Conservation (phyloP, 1,284 basidiomycete genomes). For the Tilletiopsis washingtonensis region DNA sequence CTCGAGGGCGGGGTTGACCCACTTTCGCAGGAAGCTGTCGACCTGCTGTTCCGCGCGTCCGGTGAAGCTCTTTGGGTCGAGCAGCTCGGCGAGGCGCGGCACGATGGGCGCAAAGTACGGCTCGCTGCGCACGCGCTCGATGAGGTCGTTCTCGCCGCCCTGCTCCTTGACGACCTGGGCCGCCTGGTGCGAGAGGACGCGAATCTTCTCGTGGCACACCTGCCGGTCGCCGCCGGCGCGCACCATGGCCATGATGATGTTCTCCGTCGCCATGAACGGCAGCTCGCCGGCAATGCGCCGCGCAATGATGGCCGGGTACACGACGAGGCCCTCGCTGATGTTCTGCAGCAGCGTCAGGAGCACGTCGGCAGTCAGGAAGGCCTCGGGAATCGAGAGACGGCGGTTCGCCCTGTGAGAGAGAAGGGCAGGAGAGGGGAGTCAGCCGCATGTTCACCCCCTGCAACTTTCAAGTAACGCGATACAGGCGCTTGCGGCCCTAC, state of each 20-base stretch:
- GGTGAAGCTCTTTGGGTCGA: constrained; percentile 33
- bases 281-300: constrained; percentile 87
- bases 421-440: background rate
- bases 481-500: too few species aligned
- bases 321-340: constrained; percentile 91
- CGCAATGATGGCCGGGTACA: constrained; percentile 91
- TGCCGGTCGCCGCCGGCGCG: constrained; percentile 89
- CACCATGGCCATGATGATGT: constrained; percentile 98
- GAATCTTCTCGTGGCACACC: constrained; percentile 89
- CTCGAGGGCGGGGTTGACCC: constrained; percentile 77
- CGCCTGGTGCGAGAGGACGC: constrained; percentile 94
- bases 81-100: constrained; percentile 49
- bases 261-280: constrained; percentile 92
- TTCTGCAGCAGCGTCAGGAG: constrained; percentile 92
- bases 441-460: too few species aligned
- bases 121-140: constrained; percentile 69
- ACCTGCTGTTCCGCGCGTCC: constrained; percentile 43
- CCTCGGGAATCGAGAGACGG: constrained; percentile 88
- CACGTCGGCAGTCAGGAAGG: constrained; percentile 94
- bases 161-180: constrained; percentile 89
- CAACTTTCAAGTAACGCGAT: too few species aligned
- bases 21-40: constrained; percentile 65
- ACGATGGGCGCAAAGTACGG: constrained; percentile 59
- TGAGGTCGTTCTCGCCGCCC: constrained; percentile 91
- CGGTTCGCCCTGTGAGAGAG: constrained; percentile 69